Percentiles rank a stretch among this genome's conserved stretches.
Conservation (phyloP, 208 protist genomes). For the Kentomonas sorsogonicus region DNA sequence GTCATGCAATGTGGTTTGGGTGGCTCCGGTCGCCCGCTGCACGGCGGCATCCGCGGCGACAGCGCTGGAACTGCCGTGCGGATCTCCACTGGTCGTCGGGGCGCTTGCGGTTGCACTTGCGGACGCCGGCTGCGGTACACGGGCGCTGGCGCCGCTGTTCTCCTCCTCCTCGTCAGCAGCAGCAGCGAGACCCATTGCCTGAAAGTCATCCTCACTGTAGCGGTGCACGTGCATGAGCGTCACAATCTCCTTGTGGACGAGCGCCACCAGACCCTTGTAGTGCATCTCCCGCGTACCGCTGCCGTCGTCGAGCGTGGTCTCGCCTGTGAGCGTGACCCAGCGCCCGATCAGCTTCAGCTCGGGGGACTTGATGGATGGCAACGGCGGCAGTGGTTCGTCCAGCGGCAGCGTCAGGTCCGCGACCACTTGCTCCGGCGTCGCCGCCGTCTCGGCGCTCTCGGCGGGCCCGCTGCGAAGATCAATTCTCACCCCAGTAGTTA, state of each 20-base stretch:
- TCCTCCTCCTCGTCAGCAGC: not conserved
- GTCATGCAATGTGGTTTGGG: no score
- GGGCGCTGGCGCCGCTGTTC: not conserved
- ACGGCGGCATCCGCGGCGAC: not conserved
- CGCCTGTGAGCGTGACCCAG: constrained; percentile 62
- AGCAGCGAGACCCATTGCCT: constrained; percentile 25
- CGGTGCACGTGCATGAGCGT: constrained; percentile 64
- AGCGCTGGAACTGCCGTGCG: not conserved
- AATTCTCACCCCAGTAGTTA: no score
- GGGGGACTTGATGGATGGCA: constrained; percentile 43
- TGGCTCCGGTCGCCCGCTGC: not conserved
- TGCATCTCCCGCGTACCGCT: constrained; percentile 28
- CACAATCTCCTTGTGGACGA: constrained; percentile 73
- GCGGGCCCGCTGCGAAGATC: not conserved
- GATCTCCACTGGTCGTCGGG: not conserved
- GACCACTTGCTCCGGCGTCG: not conserved
- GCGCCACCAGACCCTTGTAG: constrained; percentile 70
- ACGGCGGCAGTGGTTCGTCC: no score
- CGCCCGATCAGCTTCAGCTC: constrained; percentile 83
- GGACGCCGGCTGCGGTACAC: not conserved
- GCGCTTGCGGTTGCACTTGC: not conserved
- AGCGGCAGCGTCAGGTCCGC: no score
- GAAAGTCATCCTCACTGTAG: constrained; percentile 68
- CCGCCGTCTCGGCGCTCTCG: not conserved
- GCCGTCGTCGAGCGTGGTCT: constrained; percentile 46